These are phyloP conservation scores for Salix koriyanagi DNA, from an alignment of 345 rosid genomes.

Conservation along the genomic window DNA sequence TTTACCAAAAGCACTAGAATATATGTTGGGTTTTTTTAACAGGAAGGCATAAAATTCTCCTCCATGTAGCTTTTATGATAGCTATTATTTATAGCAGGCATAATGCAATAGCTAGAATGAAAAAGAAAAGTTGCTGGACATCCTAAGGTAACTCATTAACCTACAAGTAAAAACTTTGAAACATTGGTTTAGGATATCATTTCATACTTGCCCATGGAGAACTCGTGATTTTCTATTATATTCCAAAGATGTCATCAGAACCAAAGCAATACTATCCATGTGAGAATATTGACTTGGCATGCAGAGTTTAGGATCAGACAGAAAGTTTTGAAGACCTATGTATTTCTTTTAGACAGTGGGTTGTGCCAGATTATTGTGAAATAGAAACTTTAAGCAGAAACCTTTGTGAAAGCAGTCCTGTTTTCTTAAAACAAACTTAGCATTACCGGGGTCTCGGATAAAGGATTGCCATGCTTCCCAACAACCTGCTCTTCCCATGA, in stretches of 20 bases:
- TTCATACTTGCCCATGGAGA: background rate
- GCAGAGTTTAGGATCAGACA: background rate
- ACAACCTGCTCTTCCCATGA: constrained; percentile 14
- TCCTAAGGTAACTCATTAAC: background rate
- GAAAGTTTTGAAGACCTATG: background rate
- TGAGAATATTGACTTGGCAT: background rate
- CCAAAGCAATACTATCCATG: background rate
- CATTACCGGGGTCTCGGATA: constrained; percentile 39
- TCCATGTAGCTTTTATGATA: background rate
- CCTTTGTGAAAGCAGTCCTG: background rate
- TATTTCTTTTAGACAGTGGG: background rate
- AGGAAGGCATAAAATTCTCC: background rate
- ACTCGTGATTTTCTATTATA: background rate
- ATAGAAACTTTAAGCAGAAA: background rate
- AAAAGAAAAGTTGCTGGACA: background rate
- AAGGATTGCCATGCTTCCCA: constrained; percentile 28
- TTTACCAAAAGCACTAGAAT: background rate
- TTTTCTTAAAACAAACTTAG: constrained; percentile 4
- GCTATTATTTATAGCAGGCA: background rate
- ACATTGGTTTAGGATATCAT: background rate
- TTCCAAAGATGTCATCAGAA: background rate
- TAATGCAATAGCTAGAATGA: background rate
- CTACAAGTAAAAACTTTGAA: background rate
- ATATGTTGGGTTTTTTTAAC: background rate
- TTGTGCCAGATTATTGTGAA: background rate